Percentiles rank a stretch among this genome's conserved stretches.
These are phyloP conservation scores for Choiromyces venosus DNA, from an alignment of 495 filamentous ascomycete genomes.

Conservation along the genomic window DNA sequence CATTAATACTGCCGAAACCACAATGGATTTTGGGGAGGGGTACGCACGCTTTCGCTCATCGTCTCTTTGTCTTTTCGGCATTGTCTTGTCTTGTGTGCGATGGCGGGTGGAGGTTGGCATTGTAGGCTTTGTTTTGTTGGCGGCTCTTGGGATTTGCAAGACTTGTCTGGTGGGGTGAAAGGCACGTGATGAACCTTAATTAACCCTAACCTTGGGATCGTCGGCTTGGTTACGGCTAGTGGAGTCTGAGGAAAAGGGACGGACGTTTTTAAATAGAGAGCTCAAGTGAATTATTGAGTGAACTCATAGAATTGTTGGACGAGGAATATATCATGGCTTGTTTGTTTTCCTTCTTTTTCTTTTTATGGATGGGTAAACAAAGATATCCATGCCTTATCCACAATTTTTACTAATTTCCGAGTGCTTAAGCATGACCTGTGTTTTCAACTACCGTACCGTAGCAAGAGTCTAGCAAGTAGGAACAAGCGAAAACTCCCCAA, in stretches of 20 bases:
- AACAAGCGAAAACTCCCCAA: neutral
- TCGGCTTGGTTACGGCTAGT: neutral
- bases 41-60: constrained; percentile 20
- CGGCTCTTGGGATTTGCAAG: neutral
- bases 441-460: no score
- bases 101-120: constrained; percentile 9
- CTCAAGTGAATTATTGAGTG: no score
- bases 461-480: neutral
- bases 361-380: no score
- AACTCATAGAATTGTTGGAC: no score
- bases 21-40: neutral
- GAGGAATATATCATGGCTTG: no score
- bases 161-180: neutral
- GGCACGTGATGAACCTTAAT: neutral
- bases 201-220: neutral
- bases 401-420: neutral
- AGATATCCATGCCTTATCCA: neutral
- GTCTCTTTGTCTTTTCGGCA: constrained; percentile 34
- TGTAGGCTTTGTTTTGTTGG: constrained; percentile 11
- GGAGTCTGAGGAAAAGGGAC: no score
- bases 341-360: no score
- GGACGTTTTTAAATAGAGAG: no score
- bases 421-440: neutral
- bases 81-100: constrained; percentile 4
- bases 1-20: constrained; percentile 4